Percentiles rank a stretch among this genome's conserved stretches.
These are phyloP conservation scores for Setaria italica DNA, from an alignment of 202 grass and related monocot genomes.

Conservation along the genomic window DNA sequence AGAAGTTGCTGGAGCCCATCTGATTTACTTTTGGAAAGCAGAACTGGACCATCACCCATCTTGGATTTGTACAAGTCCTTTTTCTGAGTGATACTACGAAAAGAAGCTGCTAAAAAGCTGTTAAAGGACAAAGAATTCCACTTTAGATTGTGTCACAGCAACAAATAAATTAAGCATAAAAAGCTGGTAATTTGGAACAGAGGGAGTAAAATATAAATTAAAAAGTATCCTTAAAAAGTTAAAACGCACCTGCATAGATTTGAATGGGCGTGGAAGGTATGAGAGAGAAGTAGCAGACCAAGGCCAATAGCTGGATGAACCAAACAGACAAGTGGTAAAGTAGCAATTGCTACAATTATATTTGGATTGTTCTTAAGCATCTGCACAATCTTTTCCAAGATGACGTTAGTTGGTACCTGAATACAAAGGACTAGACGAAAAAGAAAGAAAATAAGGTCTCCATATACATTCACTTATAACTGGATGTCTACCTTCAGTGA, in stretches of 20 bases:
- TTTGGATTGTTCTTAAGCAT: conserved; percentile 74
- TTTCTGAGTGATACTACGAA: conserved; percentile 77
- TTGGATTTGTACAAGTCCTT: conserved; percentile 62
- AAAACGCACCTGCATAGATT: conserved; percentile 83
- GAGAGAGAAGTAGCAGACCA: conserved; percentile 82
- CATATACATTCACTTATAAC: conserved; percentile 27
- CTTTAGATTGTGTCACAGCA: conserved; percentile 33
- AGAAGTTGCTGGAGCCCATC: conserved; percentile 68
- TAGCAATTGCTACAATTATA: conserved; percentile 72
- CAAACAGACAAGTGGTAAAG: conserved; percentile 75
- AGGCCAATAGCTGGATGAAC: conserved; percentile 93
- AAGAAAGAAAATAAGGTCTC: conserved; percentile 19
- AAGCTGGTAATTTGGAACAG: background rate
- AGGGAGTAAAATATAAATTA: conserved; percentile 12
- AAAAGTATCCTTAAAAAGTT: conserved; percentile 24
- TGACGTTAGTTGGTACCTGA: conserved; percentile 47
- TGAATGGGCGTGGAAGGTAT: conserved; percentile 74
- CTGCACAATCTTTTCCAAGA: conserved; percentile 79
- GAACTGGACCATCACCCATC: conserved; percentile 53
- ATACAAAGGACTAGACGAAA: conserved; percentile 27
- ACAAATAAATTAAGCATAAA: conserved; percentile 23
- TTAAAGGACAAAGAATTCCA: conserved; percentile 42
- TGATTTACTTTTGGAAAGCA: conserved; percentile 56
- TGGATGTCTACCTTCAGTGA: conserved; percentile 70
- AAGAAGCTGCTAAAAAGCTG: conserved; percentile 90